Percentiles rank a stretch among this genome's conserved stretches.
Conservation (phyloP, 257 asterid species). For the Solanum okadae region DNA sequence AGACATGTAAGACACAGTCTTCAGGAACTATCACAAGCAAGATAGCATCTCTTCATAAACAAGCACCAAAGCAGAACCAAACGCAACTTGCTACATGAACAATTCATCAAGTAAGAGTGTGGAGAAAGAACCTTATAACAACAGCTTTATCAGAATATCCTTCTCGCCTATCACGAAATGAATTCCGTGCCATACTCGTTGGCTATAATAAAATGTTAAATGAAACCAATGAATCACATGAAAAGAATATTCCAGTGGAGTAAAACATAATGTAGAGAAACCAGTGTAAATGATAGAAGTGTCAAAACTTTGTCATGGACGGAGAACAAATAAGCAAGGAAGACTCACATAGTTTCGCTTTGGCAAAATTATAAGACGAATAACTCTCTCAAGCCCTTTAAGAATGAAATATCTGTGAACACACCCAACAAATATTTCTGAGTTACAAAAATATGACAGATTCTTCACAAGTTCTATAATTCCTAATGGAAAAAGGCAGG, state of each 20-base stretch:
- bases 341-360: conserved; percentile 68
- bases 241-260: neutral
- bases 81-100: neutral
- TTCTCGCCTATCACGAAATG: conserved; percentile 83
- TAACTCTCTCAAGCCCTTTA: conserved; percentile 93
- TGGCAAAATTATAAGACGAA: conserved; percentile 75
- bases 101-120: neutral
- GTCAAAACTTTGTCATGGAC: neutral
- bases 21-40: neutral
- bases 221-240: conserved; percentile 7
- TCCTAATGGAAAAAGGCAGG: neutral
- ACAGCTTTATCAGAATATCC: conserved; percentile 97
- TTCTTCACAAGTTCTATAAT: neutral
- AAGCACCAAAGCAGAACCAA: neutral
- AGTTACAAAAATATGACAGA: neutral
- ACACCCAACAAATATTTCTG: neutral
- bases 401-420: conserved; percentile 70
- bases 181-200: conserved; percentile 65
- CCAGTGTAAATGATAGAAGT: neutral
- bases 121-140: conserved; percentile 56
- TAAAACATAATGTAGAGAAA: neutral
- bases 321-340: neutral
- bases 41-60: neutral
- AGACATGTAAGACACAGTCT: neutral
- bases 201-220: conserved; percentile 42